Percentiles rank a stretch among this genome's conserved stretches.
Evolutionary conservation across 202 grass and related monocot species (phyloP).

Genomic region (Miscanthus sacchariflorus): DNA sequence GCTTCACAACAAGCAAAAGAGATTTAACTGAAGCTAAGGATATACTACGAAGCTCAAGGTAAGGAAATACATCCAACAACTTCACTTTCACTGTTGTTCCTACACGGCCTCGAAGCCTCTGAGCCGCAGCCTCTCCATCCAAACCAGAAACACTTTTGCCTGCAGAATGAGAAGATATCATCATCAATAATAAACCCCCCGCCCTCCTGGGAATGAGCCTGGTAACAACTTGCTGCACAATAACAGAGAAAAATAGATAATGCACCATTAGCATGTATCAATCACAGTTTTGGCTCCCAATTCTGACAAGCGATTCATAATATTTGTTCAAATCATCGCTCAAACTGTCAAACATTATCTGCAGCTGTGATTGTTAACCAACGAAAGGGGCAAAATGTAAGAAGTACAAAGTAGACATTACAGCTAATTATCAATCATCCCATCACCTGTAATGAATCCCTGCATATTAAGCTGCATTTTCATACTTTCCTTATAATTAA

Average conservation of each 20-base stretch:
- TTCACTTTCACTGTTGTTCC: conserved; percentile 92
- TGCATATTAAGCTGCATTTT: neutral
- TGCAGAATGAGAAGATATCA: conserved; percentile 37
- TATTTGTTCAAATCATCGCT: neutral
- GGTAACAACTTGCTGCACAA: conserved; percentile 9
- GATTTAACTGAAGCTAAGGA: neutral
- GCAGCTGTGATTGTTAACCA: neutral
- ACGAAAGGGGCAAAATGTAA: neutral
- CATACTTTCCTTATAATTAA: neutral
- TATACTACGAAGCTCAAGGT: neutral
- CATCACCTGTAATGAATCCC: neutral
- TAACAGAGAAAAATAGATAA: neutral
- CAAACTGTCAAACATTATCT: neutral
- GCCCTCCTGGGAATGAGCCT: neutral
- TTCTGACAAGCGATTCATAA: neutral
- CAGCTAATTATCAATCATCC: neutral
- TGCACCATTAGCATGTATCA: conserved; percentile 39
- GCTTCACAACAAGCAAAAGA: neutral
- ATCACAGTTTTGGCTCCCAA: conserved; percentile 50
- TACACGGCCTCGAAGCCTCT: conserved; percentile 78
- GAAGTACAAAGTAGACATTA: neutral
- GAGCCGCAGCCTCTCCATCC: conserved; percentile 77
- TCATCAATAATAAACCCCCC: neutral
- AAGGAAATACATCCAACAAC: conserved; percentile 69
- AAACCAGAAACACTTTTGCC: conserved; percentile 78